Conservation (phyloP, 1,284 basidiomycete species). For the Ganoderma boninense region DNA sequence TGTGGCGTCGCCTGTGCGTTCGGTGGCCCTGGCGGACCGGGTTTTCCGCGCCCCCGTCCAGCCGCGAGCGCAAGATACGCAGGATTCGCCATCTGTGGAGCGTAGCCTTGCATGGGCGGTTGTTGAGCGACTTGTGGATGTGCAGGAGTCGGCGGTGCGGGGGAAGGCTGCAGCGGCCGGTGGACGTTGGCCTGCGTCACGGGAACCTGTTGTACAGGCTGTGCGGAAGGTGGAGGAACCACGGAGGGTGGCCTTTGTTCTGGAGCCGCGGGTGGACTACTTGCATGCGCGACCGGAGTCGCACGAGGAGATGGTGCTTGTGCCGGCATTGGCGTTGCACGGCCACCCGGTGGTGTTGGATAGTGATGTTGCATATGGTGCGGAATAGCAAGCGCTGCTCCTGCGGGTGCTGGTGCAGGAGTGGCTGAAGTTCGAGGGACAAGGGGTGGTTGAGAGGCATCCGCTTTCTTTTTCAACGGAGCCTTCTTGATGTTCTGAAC, state of each 20-base stretch:
- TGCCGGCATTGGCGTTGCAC: slow-evolving; percentile 22
- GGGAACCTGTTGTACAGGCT: slow-evolving; percentile 9
- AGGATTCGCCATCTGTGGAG: slow-evolving; percentile 9
- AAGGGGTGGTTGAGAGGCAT: slow-evolving; percentile 24
- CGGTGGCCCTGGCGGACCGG: not conserved
- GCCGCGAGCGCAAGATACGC: slow-evolving; percentile 9
- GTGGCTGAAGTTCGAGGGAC: slow-evolving; percentile 29
- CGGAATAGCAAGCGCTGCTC: slow-evolving; percentile 26
- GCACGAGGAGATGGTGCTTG: slow-evolving; percentile 23
- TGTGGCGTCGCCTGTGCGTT: not conserved
- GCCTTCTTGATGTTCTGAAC: slow-evolving; percentile 27
- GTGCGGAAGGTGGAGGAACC: slow-evolving; percentile 12
- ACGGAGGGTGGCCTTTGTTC: slow-evolving; percentile 21
- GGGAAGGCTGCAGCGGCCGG: slow-evolving; percentile 17
- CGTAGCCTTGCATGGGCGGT: slow-evolving; percentile 34
- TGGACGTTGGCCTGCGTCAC: slow-evolving; percentile 11
- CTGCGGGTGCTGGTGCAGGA: slow-evolving; percentile 25
- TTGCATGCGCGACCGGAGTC: slow-evolving; percentile 26
- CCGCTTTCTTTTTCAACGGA: slow-evolving; percentile 24
- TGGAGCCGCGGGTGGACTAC: slow-evolving; percentile 23
- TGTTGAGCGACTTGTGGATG: slow-evolving; percentile 23
- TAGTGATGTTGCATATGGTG: slow-evolving; percentile 32
- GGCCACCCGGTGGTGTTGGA: slow-evolving; percentile 21
- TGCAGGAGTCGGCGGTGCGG: slow-evolving; percentile 8
- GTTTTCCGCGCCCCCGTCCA: not conserved